These are phyloP conservation scores for Cucurbita maxima DNA, from an alignment of 306 rosid species.

Conservation along the genomic window DNA sequence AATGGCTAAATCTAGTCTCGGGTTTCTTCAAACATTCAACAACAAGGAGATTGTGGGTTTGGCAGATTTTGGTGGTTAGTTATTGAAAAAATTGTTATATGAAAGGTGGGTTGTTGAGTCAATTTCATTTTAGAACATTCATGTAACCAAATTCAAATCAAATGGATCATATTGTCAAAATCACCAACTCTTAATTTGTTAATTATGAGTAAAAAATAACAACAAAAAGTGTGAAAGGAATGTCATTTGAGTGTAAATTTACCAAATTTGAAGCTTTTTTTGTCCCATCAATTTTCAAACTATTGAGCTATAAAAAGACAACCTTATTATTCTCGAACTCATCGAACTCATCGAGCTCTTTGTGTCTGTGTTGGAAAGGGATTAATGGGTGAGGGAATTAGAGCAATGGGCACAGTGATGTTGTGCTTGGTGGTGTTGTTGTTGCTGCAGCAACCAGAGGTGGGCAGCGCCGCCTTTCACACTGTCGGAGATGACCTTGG, in stretches of 20 bases:
- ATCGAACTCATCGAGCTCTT: not conserved
- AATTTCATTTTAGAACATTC: not conserved
- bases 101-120: constrained; percentile 5
- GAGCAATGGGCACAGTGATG: constrained; percentile 10
- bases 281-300: not conserved
- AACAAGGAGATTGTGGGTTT: not conserved
- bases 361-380: not conserved
- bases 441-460: constrained; percentile 14
- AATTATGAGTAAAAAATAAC: not conserved
- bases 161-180: not conserved
- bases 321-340: not conserved
- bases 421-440: constrained; percentile 18
- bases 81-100: not conserved
- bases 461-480: constrained; percentile 31
- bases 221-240: not conserved
- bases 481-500: constrained; percentile 27
- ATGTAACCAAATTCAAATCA: not conserved
- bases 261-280: not conserved
- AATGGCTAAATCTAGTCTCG: not conserved
- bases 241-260: not conserved
- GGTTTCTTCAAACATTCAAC: not conserved
- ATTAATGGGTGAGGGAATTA: constrained; percentile 17
- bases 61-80: not conserved
- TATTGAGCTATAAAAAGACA: not conserved
- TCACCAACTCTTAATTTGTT: not conserved